These are phyloP conservation scores for Ananas comosus DNA, from an alignment of 176 grass and related monocot species.

Conservation along the genomic window DNA sequence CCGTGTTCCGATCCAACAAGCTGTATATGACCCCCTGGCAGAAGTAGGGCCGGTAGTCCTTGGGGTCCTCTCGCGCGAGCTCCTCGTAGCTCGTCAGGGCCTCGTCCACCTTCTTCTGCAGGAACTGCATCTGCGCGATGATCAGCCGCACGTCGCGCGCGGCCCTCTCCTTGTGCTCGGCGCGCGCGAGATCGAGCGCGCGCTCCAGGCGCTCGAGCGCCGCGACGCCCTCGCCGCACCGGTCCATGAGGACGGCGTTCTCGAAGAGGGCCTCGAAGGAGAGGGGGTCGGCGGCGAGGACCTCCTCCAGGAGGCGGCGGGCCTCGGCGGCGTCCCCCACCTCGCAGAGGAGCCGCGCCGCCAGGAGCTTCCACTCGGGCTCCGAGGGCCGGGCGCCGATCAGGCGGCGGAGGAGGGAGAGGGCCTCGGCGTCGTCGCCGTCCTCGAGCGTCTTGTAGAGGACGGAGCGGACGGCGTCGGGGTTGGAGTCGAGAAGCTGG, in stretches of 20 bases:
- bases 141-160: slow-evolving; percentile 40
- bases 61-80: slow-evolving; percentile 44
- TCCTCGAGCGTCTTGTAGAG: slow-evolving; percentile 25
- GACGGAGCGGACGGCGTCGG: slow-evolving; percentile 12
- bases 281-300: slow-evolving; percentile 25
- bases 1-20: slow-evolving; percentile 24
- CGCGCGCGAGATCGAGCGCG: slow-evolving; percentile 26
- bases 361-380: slow-evolving; percentile 30
- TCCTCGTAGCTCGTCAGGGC: slow-evolving; percentile 52
- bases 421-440: slow-evolving; percentile 13
- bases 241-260: slow-evolving; percentile 47
- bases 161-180: slow-evolving; percentile 12
- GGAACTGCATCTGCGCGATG: slow-evolving; percentile 47
- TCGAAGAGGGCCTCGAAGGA: slow-evolving; percentile 48
- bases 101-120: slow-evolving; percentile 53
- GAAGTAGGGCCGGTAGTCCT: slow-evolving; percentile 56
- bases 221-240: slow-evolving; percentile 11
- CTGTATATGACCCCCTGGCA: slow-evolving; percentile 52
- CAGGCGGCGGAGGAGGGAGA: slow-evolving; percentile 20
- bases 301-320: slow-evolving; percentile 27
- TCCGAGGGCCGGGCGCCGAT: slow-evolving; percentile 15
- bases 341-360: slow-evolving; percentile 24
- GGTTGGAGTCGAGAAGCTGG: slow-evolving; percentile 19
- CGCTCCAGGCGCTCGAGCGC: slow-evolving; percentile 30
- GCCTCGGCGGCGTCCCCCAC: slow-evolving; percentile 18